Conservation (phyloP, 129 eudicot species). For the Flaveria linearis region DNA sequence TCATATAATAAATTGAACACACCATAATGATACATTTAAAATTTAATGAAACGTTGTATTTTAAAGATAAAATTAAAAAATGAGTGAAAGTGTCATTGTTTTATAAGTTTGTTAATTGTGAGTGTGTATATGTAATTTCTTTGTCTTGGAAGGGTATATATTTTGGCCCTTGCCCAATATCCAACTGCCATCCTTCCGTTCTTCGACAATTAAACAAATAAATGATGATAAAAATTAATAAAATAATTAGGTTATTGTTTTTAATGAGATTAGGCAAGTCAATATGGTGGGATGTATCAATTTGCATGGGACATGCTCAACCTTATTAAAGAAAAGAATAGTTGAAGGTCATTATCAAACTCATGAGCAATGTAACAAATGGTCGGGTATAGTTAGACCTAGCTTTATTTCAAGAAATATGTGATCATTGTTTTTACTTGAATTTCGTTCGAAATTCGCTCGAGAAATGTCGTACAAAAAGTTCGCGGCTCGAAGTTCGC, state of each 20-base stretch:
- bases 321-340: conserved; percentile 30
- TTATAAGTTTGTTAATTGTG: too few relatives aligned
- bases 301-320: conserved; percentile 40
- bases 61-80: too few relatives aligned
- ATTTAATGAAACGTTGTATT: too few relatives aligned
- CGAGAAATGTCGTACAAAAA: too few relatives aligned
- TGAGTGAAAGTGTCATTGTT: too few relatives aligned
- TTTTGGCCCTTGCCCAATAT: not conserved
- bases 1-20: too few relatives aligned
- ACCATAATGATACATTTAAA: too few relatives aligned
- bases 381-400: conserved; percentile 5
- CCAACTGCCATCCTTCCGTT: too few relatives aligned
- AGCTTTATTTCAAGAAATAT: conserved; percentile 21
- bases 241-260: conserved; percentile 10
- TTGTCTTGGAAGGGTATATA: not conserved
- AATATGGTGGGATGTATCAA: conserved; percentile 39
- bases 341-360: conserved; percentile 38
- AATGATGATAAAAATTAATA: not conserved
- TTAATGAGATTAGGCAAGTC: conserved; percentile 36
- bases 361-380: not conserved
- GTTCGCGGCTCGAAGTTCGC: too few relatives aligned
- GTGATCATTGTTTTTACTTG: not conserved
- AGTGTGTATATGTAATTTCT: not conserved
- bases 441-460: too few relatives aligned
- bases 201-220: not conserved